These are phyloP conservation scores for Vitis rotundifolia DNA, from an alignment of 164 flowering plant genomes.

Conservation along the genomic window DNA sequence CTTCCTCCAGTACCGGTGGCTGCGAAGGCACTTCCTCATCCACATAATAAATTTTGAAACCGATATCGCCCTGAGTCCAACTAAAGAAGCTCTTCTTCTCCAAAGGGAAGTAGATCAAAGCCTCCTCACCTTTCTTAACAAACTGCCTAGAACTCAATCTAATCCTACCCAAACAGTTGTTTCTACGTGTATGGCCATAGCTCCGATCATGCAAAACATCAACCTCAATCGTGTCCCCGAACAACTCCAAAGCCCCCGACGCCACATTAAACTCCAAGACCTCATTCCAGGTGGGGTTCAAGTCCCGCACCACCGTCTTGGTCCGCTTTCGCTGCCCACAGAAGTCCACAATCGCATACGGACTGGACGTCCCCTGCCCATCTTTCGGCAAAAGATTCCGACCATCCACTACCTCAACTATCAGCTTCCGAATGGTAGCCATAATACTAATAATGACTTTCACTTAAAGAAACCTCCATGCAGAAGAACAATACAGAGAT, in stretches of 20 bases:
- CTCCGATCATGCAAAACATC: slow-evolving; percentile 62
- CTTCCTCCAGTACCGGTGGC: slow-evolving; percentile 15
- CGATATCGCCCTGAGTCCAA: slow-evolving; percentile 84
- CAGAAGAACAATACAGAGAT: background rate
- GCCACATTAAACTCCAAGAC: slow-evolving; percentile 54
- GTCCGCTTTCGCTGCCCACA: slow-evolving; percentile 79
- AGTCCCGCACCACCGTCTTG: slow-evolving; percentile 41
- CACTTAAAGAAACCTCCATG: no score
- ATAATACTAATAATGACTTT: background rate
- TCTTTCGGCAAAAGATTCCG: slow-evolving; percentile 73
- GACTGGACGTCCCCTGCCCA: slow-evolving; percentile 85
- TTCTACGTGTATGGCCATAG: slow-evolving; percentile 60
- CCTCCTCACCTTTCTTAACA: slow-evolving; percentile 80
- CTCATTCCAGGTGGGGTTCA: slow-evolving; percentile 86
- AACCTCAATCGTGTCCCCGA: slow-evolving; percentile 64
- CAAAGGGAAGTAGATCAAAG: slow-evolving; percentile 64
- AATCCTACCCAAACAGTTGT: slow-evolving; percentile 69
- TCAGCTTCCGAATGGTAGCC: slow-evolving; percentile 44
- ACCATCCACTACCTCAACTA: slow-evolving; percentile 83
- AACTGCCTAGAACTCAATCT: slow-evolving; percentile 60
- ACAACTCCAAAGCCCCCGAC: slow-evolving; percentile 40
- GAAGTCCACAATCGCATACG: slow-evolving; percentile 69
- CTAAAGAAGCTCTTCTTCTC: slow-evolving; percentile 63
- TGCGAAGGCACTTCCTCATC: slow-evolving; percentile 39
- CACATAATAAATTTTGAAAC: slow-evolving; percentile 63